Percentiles rank a stretch among this genome's conserved stretches.
phyloP scores from a whole-genome alignment of 768 basidiomycete genomes.

The Pisolithus tinctorius region DNA sequence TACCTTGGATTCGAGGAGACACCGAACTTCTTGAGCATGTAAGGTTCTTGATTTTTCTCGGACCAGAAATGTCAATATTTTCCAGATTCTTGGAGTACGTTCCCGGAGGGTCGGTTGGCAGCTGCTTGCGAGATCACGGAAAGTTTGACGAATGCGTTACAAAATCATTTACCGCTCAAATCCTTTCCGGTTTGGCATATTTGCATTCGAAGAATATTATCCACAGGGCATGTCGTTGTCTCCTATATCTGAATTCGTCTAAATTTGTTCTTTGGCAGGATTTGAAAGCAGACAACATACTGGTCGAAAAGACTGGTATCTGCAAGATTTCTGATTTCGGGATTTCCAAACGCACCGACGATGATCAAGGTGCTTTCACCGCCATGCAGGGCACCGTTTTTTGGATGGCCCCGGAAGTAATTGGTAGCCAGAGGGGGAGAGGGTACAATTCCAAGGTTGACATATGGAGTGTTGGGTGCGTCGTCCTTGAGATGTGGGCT shows the following conservation, averaged over 20 bases:
- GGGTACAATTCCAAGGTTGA: slow-evolving; percentile 97
- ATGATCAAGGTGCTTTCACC: slow-evolving; percentile 76
- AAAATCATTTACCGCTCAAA: slow-evolving; percentile 89
- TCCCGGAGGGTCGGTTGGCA: slow-evolving; percentile 92
- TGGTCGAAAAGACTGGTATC: slow-evolving; percentile 84
- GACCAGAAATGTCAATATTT: slow-evolving; percentile 4
- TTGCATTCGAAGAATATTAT: slow-evolving; percentile 88
- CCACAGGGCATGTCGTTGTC: slow-evolving; percentile 59
- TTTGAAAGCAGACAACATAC: slow-evolving; percentile 96
- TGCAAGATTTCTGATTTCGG: slow-evolving; percentile 99
- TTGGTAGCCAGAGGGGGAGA: slow-evolving; percentile 70
- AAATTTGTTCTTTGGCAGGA: slow-evolving; percentile 45
- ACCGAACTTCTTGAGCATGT: slow-evolving; percentile 86
- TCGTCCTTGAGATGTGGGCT: slow-evolving; percentile 99
- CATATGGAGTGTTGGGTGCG: slow-evolving; percentile 98
- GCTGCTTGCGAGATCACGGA: slow-evolving; percentile 84
- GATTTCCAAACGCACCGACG: slow-evolving; percentile 93
- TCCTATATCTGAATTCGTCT: background rate
- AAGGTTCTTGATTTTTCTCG: slow-evolving; percentile 27
- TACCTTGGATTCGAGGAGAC: slow-evolving; percentile 96
- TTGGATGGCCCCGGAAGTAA: slow-evolving; percentile 98
- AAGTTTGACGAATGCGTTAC: slow-evolving; percentile 90
- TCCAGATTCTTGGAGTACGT: slow-evolving; percentile 96
- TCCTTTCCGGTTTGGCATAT: slow-evolving; percentile 86
- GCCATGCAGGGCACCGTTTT: slow-evolving; percentile 98